phyloP scores from a whole-genome alignment of 805 yeast genomes.

The Spathaspora boniae region DNA sequence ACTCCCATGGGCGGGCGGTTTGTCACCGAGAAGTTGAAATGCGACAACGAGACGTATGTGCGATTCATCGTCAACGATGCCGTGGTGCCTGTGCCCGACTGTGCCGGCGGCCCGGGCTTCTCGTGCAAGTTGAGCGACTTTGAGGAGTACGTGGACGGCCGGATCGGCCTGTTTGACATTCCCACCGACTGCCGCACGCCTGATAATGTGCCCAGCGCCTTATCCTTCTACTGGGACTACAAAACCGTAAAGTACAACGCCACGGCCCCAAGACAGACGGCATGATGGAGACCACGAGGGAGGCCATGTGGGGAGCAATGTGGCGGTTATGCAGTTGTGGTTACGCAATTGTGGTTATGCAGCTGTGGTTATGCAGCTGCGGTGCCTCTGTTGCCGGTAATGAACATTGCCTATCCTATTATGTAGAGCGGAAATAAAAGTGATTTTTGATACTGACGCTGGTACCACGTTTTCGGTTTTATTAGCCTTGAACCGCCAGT shows the following conservation, averaged over 20 bases:
- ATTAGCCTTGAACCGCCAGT: too few species aligned
- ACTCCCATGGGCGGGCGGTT: conserved; percentile 42
- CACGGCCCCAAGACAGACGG: conserved; percentile 6
- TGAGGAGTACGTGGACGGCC: conserved; percentile 25
- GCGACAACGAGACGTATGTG: conserved; percentile 28
- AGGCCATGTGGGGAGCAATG: too few species aligned
- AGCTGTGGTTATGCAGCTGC: too few species aligned
- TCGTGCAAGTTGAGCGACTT: conserved; percentile 37
- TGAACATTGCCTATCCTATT: too few species aligned
- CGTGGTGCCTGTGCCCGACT: conserved; percentile 32
- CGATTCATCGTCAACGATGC: conserved; percentile 40
- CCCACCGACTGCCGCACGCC: conserved; percentile 26
- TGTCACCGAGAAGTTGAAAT: conserved; percentile 34
- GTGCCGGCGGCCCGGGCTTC: conserved; percentile 41
- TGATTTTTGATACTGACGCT: too few species aligned
- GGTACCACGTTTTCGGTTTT: too few species aligned
- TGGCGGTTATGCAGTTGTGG: too few species aligned
- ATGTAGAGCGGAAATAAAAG: too few species aligned
- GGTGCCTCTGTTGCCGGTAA: too few species aligned
- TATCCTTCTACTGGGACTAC: conserved; percentile 44
- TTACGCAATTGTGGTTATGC: too few species aligned
- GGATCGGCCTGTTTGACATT: conserved; percentile 26
- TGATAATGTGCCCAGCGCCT: conserved; percentile 19
- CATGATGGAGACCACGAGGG: too few species aligned
- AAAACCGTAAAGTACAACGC: conserved; percentile 10